Base-by-base conservation (phyloP, 345 rosid species). In the Eutrema heterophyllum region DNA sequence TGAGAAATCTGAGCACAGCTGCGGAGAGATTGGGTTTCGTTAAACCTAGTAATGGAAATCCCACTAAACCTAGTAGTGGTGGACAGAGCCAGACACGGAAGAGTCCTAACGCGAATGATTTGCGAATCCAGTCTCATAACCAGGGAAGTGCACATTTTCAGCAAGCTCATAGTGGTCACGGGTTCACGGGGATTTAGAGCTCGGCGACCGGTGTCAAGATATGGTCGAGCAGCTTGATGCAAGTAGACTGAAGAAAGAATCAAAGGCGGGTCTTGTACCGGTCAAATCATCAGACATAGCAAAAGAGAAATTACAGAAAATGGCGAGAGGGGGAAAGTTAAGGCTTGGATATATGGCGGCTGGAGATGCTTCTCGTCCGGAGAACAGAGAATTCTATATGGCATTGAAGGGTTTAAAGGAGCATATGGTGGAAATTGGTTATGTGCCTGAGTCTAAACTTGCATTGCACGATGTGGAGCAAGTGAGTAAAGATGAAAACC, bases 401-500 rank as follows among this genome's bases (percentile, higher is more conserved):
- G 78, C 80, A 63, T 81, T 93, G 43, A 83, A 84, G 68, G 24
- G 88, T 32, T 80, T 92, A 64, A 87, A 76, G 68, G 82, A 56
- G 63, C 91, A 87, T 41, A 90, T 92, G 96, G 83, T 86, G 78
- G 98, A 92, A 46, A 79, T 67, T 21, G 98, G 98, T 38, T 88
- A 88, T 54, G 73, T 87, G 67, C 88, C 96, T 0, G 82, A 84
- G 58, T 82, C 92, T 2, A 84, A 80, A 62, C 79, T 85, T 81
- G 94, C 86, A 40, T 75, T 92, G 75, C 94, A 92, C 67, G 97
- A 92, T 73, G 70, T 92, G 62, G 97, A 92, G 70, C 80, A 81
- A 78, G 96, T 90, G 81, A 79, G 96, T 27, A 90, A 82, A 79
- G 94, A 90, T 59, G 93, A 90, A 5, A 96, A 96, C 51, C 84